These are phyloP conservation scores for Aspergillus costaricaensis DNA, from an alignment of 2,329 filamentous ascomycete species.

Conservation along the genomic window DNA sequence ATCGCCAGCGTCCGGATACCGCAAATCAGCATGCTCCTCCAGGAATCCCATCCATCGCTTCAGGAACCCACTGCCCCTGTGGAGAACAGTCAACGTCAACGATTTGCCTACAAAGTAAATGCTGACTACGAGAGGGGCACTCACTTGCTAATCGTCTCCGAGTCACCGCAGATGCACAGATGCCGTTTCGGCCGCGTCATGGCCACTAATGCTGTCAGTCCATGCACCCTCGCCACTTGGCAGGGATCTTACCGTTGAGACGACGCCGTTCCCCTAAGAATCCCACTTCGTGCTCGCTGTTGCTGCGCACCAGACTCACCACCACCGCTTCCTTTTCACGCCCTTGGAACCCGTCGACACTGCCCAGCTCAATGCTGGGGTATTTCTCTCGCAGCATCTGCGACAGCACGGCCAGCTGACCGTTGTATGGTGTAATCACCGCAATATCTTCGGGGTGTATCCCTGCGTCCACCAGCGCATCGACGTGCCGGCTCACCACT, in stretches of 20 bases:
- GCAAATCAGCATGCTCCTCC: conserved; percentile 84
- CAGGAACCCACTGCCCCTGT: conserved; percentile 79
- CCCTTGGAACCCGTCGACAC: conserved; percentile 95
- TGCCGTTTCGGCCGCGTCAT: conserved; percentile 95
- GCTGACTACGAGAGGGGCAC: conserved; percentile 39
- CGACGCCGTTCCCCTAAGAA: conserved; percentile 90
- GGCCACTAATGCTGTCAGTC: conserved; percentile 63
- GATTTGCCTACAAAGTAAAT: not conserved
- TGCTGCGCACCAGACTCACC: conserved; percentile 91
- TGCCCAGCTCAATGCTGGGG: conserved; percentile 88
- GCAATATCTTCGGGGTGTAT: conserved; percentile 83
- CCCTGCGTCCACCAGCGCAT: conserved; percentile 73
- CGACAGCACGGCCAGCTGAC: conserved; percentile 79
- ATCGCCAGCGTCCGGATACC: conserved; percentile 71
- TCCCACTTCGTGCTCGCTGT: conserved; percentile 81
- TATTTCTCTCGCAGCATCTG: conserved; percentile 75
- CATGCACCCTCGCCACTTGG: not conserved
- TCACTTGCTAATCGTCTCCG: conserved; percentile 86
- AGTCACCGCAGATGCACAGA: conserved; percentile 88
- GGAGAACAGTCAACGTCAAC: conserved; percentile 11
- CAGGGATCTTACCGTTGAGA: conserved; percentile 75
- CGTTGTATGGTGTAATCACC: conserved; percentile 94
- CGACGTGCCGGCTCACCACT: conserved; percentile 76
- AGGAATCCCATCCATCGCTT: conserved; percentile 89
- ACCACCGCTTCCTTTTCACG: conserved; percentile 95